Base-by-base conservation (phyloP, 1,139 yeast genomes). In the Kodamaea sp. region DNA sequence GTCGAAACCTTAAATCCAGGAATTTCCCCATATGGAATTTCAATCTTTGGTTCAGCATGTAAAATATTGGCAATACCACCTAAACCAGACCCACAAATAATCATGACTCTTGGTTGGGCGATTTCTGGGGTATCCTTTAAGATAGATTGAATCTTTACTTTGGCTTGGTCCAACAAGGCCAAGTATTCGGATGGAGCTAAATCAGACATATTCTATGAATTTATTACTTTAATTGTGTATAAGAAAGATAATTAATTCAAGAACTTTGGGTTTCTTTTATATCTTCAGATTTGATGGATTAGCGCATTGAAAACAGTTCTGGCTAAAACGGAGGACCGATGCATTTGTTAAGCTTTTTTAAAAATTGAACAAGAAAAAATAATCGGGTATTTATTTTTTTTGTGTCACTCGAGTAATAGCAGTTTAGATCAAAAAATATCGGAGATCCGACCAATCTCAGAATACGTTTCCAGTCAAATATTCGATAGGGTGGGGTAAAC, bases 71-170 rank as follows among this genome's bases (percentile, higher is more conserved):
- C 84, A 38, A 92, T 82, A 0, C 95, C 95, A 7, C 96, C 95
- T 10, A 92, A 70, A 0, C 97, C 97, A 3, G 97, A 87, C 5
- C 98, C 97, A 65, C 97, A 90, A 37, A 92, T 84, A 48, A 92
- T 84, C 52, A 90, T 76, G 1, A 79, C 83, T 42, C 79, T 67
- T 1, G 94, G 92, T 24, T 54, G 41, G 29, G 49, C 20, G 31
- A 67, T 48, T 11, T 38, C 47, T 5, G 66, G 62, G 11, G 45
- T 35, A 8, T 41, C 24, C 2, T 31, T 33, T 37, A 58, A 46
- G 11, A 37, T 38, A 24, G 38, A 25, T 27, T 52, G 45, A 30
- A 61, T 49, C 12, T 41, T 49, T 7, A 43, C 32, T 2, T 54
- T 35, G 10, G 67, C 67, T 12, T 48, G 46, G 22, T 44, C 48